These are phyloP conservation scores for Picocystis salinarum DNA, from an alignment of 139 green algal species.

Conservation along the genomic window DNA sequence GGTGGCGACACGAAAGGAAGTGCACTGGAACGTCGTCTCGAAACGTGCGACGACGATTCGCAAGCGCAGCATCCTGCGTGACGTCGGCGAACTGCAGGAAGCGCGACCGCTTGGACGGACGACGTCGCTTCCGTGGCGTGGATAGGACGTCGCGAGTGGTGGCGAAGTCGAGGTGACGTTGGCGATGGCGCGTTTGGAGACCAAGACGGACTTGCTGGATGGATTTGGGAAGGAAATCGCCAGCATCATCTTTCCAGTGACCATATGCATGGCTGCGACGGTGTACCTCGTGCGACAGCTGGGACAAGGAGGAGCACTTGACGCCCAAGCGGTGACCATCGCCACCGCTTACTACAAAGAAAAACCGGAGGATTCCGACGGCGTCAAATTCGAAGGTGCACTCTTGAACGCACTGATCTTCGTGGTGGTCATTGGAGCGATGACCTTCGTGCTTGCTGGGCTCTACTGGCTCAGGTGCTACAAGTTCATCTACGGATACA, in stretches of 20 bases:
- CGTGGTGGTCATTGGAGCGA: conserved; percentile 48
- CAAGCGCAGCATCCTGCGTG: too few relatives aligned
- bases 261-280: conserved; percentile 77
- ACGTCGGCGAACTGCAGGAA: too few relatives aligned
- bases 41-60: too few relatives aligned
- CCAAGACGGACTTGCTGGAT: too few relatives aligned
- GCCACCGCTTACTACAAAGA: conserved; percentile 60
- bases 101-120: too few relatives aligned
- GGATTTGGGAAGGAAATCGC: conserved; percentile 71
- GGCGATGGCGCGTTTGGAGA: too few relatives aligned
- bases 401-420: conserved; percentile 86
- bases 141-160: too few relatives aligned
- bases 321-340: conserved; percentile 30
- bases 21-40: too few relatives aligned
- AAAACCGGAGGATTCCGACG: conserved; percentile 33
- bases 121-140: too few relatives aligned
- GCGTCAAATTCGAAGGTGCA: conserved; percentile 57
- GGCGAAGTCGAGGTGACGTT: too few relatives aligned
- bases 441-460: conserved; percentile 51
- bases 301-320: conserved; percentile 42
- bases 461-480: conserved; percentile 22
- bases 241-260: conserved; percentile 62
- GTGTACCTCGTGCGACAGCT: conserved; percentile 63
- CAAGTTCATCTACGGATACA: conserved; percentile 75
- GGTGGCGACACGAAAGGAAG: too few relatives aligned